phyloP scores from a whole-genome alignment of 2,329 filamentous ascomycete genomes.

The Phyllosticta paracitricarpa region DNA sequence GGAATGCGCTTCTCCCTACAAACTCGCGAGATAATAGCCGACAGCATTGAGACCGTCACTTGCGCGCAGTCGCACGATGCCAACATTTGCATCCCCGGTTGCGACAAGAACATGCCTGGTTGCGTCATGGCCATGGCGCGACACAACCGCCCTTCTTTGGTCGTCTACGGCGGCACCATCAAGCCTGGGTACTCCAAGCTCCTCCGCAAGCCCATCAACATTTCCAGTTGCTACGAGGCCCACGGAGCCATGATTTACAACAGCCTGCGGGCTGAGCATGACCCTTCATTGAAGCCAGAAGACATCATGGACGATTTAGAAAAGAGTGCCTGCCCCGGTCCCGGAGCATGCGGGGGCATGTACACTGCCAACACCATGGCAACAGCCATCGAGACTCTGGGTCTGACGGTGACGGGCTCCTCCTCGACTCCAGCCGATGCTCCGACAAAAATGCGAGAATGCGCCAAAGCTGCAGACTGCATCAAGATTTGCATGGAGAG shows the following conservation, averaged over 20 bases:
- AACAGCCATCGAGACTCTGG: conserved; percentile 82
- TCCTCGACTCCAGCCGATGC: conserved; percentile 73
- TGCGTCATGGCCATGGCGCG: conserved; percentile 82
- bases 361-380: conserved; percentile 94
- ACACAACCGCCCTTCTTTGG: conserved; percentile 84
- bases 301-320: conserved; percentile 82
- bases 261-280: conserved; percentile 59
- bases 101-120: conserved; percentile 97
- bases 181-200: conserved; percentile 73
- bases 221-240: conserved; percentile 81
- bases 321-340: conserved; percentile 64
- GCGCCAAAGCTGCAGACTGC: conserved; percentile 66
- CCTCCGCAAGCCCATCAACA: conserved; percentile 71
- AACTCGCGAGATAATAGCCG: conserved; percentile 83
- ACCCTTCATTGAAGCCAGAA: conserved; percentile 56
- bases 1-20: conserved; percentile 93
- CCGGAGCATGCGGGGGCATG: conserved; percentile 83
- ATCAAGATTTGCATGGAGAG: conserved; percentile 72
- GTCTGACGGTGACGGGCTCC: conserved; percentile 70
- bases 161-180: conserved; percentile 93
- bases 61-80: conserved; percentile 89
- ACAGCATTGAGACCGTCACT: conserved; percentile 88
- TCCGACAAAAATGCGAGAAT: conserved; percentile 79
- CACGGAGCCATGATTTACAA: conserved; percentile 74
- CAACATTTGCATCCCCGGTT: conserved; percentile 85